Conservation (phyloP, 108 stramenopile genomes). For the Cyclotella baltica region DNA sequence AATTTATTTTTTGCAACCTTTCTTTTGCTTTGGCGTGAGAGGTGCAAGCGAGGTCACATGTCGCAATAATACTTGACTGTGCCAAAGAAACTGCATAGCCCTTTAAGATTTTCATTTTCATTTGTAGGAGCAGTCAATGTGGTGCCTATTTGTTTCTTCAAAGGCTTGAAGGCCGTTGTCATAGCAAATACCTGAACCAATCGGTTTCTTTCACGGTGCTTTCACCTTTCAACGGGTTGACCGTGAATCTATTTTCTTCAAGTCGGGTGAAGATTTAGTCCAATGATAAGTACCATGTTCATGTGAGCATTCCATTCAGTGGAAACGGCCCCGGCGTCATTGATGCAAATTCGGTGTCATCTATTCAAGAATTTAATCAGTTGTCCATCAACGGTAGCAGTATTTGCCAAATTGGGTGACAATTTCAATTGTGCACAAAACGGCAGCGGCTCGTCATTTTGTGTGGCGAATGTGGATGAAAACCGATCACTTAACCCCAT, state of each 20-base stretch:
- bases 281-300: too few species aligned
- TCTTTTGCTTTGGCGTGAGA: slow-evolving; percentile 26
- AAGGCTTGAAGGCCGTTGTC: slow-evolving; percentile 44
- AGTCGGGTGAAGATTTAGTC: too few species aligned
- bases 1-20: slow-evolving; percentile 14
- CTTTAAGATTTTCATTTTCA: too few species aligned
- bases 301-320: slow-evolving; percentile 50
- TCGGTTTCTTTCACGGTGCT: too few species aligned
- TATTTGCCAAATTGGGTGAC: too few species aligned
- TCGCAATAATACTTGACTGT: slow-evolving; percentile 47
- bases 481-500: slow-evolving; percentile 15
- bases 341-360: slow-evolving; percentile 50
- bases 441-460: slow-evolving; percentile 31
- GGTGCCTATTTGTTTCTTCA: slow-evolving; percentile 47
- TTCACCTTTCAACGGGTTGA: too few species aligned
- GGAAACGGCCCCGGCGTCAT: slow-evolving; percentile 52
- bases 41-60: too few species aligned
- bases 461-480: too few species aligned
- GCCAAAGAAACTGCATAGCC: slow-evolving; percentile 51
- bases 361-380: slow-evolving; percentile 42
- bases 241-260: too few species aligned
- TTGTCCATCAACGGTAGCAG: too few species aligned
- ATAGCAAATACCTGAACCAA: too few species aligned
- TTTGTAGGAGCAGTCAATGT: slow-evolving; percentile 38
- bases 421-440: too few species aligned